A percentile compares a stretch with the other conserved stretches of the same genome.
phyloP scores from a whole-genome alignment of 2,329 filamentous ascomycete genomes.

The Xylaria sp. region DNA sequence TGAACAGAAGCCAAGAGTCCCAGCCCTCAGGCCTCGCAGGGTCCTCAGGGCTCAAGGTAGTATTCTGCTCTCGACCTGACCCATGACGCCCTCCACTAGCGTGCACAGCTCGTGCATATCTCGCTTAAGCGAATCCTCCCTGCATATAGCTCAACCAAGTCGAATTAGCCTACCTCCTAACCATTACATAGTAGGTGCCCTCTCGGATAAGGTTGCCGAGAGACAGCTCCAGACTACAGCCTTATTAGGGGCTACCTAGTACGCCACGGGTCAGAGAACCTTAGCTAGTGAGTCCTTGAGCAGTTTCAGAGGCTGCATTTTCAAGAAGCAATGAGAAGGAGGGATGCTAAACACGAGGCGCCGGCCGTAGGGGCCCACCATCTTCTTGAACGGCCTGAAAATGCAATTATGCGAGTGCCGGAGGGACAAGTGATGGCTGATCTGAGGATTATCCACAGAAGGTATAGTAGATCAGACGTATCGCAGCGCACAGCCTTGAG shows the following conservation, averaged over 20 bases:
- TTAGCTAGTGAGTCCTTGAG: constrained; percentile 4
- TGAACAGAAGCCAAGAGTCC: neutral
- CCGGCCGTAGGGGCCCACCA: constrained; percentile 8
- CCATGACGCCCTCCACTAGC: too few species aligned
- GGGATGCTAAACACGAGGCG: constrained; percentile 8
- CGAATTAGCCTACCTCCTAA: neutral
- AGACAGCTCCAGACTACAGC: neutral
- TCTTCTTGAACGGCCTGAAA: constrained; percentile 8
- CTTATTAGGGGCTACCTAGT: neutral
- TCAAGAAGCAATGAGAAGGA: constrained; percentile 1
- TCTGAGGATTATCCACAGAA: neutral
- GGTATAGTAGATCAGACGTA: neutral
- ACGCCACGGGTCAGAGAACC: neutral
- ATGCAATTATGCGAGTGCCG: too few species aligned
- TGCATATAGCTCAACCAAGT: neutral
- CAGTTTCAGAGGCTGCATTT: constrained; percentile 14
- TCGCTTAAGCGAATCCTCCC: neutral
- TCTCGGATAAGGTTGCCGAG: neutral
- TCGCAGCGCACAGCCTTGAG: neutral
- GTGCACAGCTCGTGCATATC: neutral
- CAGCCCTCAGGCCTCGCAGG: too few species aligned
- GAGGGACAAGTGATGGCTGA: too few species aligned
- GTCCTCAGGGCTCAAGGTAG: too few species aligned
- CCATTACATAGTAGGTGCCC: too few species aligned
- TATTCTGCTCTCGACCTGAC: too few species aligned